Conservation (phyloP, 1,284 basidiomycete genomes). For the Ganoderma leucocontextum region DNA sequence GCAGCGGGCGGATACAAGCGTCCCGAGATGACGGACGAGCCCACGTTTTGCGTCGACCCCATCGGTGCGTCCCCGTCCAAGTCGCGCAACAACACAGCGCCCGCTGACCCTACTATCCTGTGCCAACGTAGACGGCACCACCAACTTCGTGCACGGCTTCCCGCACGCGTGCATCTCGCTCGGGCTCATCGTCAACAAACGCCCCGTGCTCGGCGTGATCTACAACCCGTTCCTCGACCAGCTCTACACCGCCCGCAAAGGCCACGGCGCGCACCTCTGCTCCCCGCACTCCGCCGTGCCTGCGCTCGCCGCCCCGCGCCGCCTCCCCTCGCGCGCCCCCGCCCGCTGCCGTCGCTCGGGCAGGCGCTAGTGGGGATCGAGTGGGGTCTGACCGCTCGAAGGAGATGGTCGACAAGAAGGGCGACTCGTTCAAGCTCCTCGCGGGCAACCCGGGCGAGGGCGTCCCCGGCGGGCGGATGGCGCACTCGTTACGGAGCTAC, state of each 20-base stretch:
- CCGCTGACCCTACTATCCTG: background rate
- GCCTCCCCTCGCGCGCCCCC: constrained; percentile 76
- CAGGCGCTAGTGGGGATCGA: constrained; percentile 89
- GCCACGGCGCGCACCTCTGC: constrained; percentile 83
- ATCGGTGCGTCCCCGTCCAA: constrained; percentile 59
- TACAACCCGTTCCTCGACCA: constrained; percentile 94
- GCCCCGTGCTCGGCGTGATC: constrained; percentile 88
- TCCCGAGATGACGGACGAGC: constrained; percentile 80
- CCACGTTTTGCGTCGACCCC: constrained; percentile 93
- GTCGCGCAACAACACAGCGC: background rate
- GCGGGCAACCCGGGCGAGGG: constrained; percentile 76
- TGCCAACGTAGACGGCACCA: constrained; percentile 80
- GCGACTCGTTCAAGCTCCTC: constrained; percentile 76
- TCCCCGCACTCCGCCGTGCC: constrained; percentile 23
- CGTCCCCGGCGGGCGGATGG: constrained; percentile 84
- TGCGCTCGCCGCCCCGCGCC: constrained; percentile 60
- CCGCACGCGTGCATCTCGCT: constrained; percentile 93
- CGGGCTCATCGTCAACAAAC: constrained; percentile 84
- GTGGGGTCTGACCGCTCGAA: constrained; percentile 86
- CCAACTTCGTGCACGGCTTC: constrained; percentile 94
- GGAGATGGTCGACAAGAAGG: constrained; percentile 70
- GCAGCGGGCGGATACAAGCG: constrained; percentile 67
- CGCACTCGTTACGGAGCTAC: constrained; percentile 83
- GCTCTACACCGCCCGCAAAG: constrained; percentile 83
- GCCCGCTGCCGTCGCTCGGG: constrained; percentile 77